phyloP scores from a whole-genome alignment of 2,329 filamentous ascomycete species.

The Plenodomus tracheiphilus region DNA sequence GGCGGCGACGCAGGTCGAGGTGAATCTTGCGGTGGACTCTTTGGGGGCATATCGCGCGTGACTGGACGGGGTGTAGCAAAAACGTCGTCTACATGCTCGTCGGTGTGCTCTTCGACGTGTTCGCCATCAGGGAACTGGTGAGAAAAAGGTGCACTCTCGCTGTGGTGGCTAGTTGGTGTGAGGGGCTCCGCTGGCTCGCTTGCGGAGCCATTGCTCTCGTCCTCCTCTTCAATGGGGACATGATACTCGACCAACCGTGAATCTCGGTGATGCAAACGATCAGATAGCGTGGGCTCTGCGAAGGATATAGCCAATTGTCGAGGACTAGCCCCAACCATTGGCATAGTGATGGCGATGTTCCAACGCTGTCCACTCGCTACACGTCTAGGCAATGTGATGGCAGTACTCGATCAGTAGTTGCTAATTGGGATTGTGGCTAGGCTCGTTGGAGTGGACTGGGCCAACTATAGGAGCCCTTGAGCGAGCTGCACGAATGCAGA shows the following conservation, averaged over 20 bases:
- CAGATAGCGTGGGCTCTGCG: conserved; percentile 23
- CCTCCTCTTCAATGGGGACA: conserved; percentile 42
- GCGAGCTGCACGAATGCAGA: conserved; percentile 20
- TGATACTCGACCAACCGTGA: conserved; percentile 32
- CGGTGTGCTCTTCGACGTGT: conserved; percentile 14
- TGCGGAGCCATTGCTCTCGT: conserved; percentile 44
- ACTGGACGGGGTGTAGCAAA: conserved; percentile 20
- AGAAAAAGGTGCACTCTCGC: conserved; percentile 32
- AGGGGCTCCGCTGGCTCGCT: conserved; percentile 46
- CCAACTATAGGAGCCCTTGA: conserved; percentile 34
- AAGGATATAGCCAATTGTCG: conserved; percentile 24
- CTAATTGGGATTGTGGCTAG: conserved; percentile 30
- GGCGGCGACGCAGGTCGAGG: not conserved
- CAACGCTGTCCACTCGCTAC: too few species aligned
- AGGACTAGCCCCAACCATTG: conserved; percentile 17
- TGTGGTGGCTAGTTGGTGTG: conserved; percentile 44
- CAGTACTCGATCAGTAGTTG: too few species aligned
- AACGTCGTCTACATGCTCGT: conserved; percentile 26
- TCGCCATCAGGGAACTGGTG: conserved; percentile 38
- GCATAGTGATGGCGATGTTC: conserved; percentile 24
- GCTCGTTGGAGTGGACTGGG: conserved; percentile 42
- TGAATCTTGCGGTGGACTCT: conserved; percentile 6
- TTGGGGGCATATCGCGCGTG: conserved; percentile 6
- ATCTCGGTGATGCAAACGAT: conserved; percentile 29
- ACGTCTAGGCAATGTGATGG: too few species aligned